phyloP scores from a whole-genome alignment of 495 filamentous ascomycete genomes.

The Talaromyces stipitatus region DNA sequence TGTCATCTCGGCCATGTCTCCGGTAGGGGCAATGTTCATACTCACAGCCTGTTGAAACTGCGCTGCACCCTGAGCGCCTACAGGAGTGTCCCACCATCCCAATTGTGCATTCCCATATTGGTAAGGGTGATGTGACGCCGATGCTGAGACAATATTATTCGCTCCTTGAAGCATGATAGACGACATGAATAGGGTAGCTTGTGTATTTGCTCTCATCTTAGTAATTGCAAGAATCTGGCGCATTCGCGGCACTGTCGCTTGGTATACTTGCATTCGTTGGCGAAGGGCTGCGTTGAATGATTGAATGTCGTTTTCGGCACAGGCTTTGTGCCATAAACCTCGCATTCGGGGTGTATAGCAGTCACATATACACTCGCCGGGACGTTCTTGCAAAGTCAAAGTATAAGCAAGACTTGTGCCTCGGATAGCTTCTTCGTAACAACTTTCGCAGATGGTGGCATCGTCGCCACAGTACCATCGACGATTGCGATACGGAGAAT shows the following conservation, averaged over 20 bases:
- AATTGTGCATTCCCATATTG: constrained; percentile 5
- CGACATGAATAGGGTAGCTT: constrained; percentile 2
- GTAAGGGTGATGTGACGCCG: neutral
- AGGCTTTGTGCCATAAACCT: constrained; percentile 20
- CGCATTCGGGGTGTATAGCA: constrained; percentile 33
- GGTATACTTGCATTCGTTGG: constrained; percentile 13
- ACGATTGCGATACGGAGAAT: constrained; percentile 16
- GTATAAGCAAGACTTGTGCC: constrained; percentile 17
- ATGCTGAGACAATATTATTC: constrained; percentile 4
- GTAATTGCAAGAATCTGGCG: constrained; percentile 12
- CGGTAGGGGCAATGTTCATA: constrained; percentile 4
- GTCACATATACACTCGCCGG: constrained; percentile 21
- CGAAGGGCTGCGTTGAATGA: constrained; percentile 11
- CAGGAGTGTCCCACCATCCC: constrained; percentile 2
- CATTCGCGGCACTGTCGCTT: constrained; percentile 15
- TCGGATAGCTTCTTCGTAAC: constrained; percentile 24
- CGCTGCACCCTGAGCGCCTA: constrained; percentile 6
- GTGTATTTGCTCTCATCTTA: constrained; percentile 12
- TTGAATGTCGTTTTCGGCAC: constrained; percentile 6
- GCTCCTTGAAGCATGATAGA: constrained; percentile 6
- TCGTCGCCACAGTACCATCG: constrained; percentile 29
- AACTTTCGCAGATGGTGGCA: constrained; percentile 31
- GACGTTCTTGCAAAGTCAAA: constrained; percentile 17
- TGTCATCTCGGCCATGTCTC: constrained; percentile 4
- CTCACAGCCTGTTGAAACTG: constrained; percentile 6